Evolutionary conservation across 2,329 filamentous ascomycete species (phyloP), one percentile per base, ranked within the genome.

Genomic region (Bipolaris cookei): DNA sequence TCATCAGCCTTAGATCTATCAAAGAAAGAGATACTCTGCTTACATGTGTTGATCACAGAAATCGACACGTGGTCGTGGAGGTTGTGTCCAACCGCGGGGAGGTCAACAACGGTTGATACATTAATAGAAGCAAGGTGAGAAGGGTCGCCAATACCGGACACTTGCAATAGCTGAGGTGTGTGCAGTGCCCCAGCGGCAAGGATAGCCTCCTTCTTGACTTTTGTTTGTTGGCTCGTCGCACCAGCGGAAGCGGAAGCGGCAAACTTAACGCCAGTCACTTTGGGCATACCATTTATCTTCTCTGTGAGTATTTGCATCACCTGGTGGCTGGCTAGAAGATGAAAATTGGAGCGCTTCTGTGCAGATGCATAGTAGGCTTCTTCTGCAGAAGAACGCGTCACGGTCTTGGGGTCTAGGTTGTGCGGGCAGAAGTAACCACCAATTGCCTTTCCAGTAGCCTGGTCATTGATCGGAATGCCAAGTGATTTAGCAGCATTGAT

Each of bases 71-170:
- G 67, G 32, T 70, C 67, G 47, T 70, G 67, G 4, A 70, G 42
- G 14, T 64, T 68, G 25, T 68, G 58, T 16, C 67, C 67, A n/a
- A 70, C 66, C 1, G 65, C 67, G 4, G 69, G 65, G 14, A 72
- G 63, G 49, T 71, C 58, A 10, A 69, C 61, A 13, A 68, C 55
- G 3, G 59, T 56, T 3, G 57, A 35, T 2, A 68, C 63, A 2
- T 61, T 61, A 54, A 71, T 66, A 7, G 47, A 58, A 25, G 56
- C 51, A 3, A 71, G 65, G 4, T 66, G 55, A 6, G 54, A 39
- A 16, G 64, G 32, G 28, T 67, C 66, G 25, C 69, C 69, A n/a
- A 72, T 68, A 7, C 69, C 69, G 25, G 67, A 70, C 1, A 69
- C 56, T 30, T 71, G 69, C 10, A 72, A 58, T 1, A 72, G 43